A percentile compares a stretch with the other conserved stretches of the same genome.
phyloP scores from a whole-genome alignment of 2,329 filamentous ascomycete genomes.

The Fusarium humuli region DNA sequence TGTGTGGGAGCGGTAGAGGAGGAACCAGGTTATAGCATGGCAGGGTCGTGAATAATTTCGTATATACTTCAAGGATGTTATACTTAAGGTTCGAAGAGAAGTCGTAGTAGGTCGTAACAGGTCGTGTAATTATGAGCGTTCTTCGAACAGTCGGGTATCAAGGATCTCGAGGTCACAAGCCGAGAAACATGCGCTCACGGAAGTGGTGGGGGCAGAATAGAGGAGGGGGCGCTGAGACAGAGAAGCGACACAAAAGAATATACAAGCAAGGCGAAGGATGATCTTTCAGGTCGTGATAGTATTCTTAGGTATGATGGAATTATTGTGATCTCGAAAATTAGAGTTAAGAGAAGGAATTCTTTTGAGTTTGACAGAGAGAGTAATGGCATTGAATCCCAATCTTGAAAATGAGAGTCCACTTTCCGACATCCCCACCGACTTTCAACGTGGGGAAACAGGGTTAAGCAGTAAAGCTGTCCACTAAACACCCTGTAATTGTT shows the following conservation, averaged over 20 bases:
- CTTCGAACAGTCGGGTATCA: conserved; percentile 22
- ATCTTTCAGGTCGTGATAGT: not conserved
- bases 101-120: not conserved
- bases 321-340: conserved; percentile 9
- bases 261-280: not conserved
- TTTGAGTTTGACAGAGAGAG: conserved; percentile 21
- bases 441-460: conserved; percentile 35
- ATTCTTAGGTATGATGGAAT: conserved; percentile 8
- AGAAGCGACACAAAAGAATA: not conserved
- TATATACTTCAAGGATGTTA: not conserved
- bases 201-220: conserved; percentile 31
- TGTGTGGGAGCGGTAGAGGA: not conserved
- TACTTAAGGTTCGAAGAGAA: not conserved
- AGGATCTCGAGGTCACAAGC: conserved; percentile 33
- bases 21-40: conserved; percentile 31
- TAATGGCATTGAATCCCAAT: conserved; percentile 3
- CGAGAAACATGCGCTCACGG: conserved; percentile 11
- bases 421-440: conserved; percentile 29
- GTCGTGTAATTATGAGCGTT: not conserved
- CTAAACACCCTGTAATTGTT: conserved; percentile 19
- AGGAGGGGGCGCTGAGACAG: conserved; percentile 30
- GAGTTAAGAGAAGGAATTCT: conserved; percentile 23
- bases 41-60: not conserved
- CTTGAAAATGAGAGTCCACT: conserved; percentile 29
- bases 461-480: conserved; percentile 1